phyloP scores from a whole-genome alignment of 1,284 basidiomycete species.

The Taiwanofungus camphoratus region DNA sequence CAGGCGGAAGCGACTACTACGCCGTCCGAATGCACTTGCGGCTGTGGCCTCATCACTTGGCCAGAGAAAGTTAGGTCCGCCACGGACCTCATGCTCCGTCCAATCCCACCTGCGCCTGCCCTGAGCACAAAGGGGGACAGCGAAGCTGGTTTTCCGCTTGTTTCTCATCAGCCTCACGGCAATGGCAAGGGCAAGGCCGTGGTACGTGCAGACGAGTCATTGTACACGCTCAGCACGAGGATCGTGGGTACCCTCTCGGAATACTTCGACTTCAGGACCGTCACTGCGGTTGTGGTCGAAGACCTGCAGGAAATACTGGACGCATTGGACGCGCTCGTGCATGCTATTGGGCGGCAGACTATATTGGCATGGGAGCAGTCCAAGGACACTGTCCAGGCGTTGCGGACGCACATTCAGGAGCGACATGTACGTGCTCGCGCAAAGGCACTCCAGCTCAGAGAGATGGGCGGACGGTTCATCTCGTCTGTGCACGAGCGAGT shows the following conservation, averaged over 20 bases:
- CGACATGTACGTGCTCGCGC: slow-evolving; percentile 52
- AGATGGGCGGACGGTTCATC: slow-evolving; percentile 38
- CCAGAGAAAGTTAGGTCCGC: slow-evolving; percentile 28
- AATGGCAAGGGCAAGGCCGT: slow-evolving; percentile 21
- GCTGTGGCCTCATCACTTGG: slow-evolving; percentile 28
- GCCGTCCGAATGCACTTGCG: slow-evolving; percentile 25
- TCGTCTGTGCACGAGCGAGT: slow-evolving; percentile 35
- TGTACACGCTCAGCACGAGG: slow-evolving; percentile 37
- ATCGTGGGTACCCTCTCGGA: slow-evolving; percentile 44
- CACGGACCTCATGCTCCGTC: slow-evolving; percentile 37
- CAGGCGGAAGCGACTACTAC: slow-evolving; percentile 10
- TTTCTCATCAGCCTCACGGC: slow-evolving; percentile 10
- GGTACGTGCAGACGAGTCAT: slow-evolving; percentile 24
- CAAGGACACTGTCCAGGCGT: slow-evolving; percentile 36
- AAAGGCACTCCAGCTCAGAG: slow-evolving; percentile 50
- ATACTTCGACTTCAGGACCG: slow-evolving; percentile 42
- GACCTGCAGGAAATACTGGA: slow-evolving; percentile 56
- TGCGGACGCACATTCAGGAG: slow-evolving; percentile 42
- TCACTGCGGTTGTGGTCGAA: slow-evolving; percentile 36
- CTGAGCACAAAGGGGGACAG: slow-evolving; percentile 17
- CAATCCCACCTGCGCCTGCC: slow-evolving; percentile 26
- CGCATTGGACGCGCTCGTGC: slow-evolving; percentile 54
- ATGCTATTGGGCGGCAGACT: slow-evolving; percentile 39
- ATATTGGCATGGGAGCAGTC: slow-evolving; percentile 34
- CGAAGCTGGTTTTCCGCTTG: slow-evolving; percentile 25